Percentiles rank a stretch among this genome's conserved stretches.
phyloP scores from a whole-genome alignment of 2,329 filamentous ascomycete species.

The Claviceps quebecensis region DNA sequence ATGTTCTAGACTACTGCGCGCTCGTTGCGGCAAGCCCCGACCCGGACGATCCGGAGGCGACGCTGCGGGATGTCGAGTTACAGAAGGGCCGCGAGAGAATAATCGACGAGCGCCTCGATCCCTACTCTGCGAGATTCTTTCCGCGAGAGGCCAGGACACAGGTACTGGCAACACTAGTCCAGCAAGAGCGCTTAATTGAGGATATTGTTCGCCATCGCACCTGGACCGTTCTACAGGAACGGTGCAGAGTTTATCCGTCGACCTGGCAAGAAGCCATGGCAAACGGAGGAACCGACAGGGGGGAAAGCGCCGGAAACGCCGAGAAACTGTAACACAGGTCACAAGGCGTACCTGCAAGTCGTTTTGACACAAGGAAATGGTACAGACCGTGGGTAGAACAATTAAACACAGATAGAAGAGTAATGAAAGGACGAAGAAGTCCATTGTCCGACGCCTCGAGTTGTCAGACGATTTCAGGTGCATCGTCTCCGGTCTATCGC shows the following conservation, averaged over 20 bases:
- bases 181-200: slow-evolving; percentile 66
- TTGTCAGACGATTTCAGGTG: no score
- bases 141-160: slow-evolving; percentile 69
- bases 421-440: no score
- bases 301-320: neutral
- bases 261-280: slow-evolving; percentile 53
- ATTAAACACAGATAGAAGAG: no score
- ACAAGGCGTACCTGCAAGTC: no score
- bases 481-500: no score
- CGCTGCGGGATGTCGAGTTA: slow-evolving; percentile 55
- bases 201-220: slow-evolving; percentile 67
- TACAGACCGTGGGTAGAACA: no score
- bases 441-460: no score
- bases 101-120: slow-evolving; percentile 80
- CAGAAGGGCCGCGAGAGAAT: slow-evolving; percentile 56
- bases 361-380: no score
- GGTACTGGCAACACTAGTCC: slow-evolving; percentile 55
- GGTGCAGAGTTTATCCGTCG: slow-evolving; percentile 48
- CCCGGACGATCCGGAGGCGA: slow-evolving; percentile 67
- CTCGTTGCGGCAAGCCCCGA: slow-evolving; percentile 78
- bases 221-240: slow-evolving; percentile 64
- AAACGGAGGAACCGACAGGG: slow-evolving; percentile 27
- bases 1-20: slow-evolving; percentile 80
- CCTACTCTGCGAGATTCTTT: slow-evolving; percentile 77
- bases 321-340: neutral